These are phyloP conservation scores for Metarhizium robertsii DNA, from an alignment of 2,329 filamentous ascomycete genomes.

Conservation along the genomic window DNA sequence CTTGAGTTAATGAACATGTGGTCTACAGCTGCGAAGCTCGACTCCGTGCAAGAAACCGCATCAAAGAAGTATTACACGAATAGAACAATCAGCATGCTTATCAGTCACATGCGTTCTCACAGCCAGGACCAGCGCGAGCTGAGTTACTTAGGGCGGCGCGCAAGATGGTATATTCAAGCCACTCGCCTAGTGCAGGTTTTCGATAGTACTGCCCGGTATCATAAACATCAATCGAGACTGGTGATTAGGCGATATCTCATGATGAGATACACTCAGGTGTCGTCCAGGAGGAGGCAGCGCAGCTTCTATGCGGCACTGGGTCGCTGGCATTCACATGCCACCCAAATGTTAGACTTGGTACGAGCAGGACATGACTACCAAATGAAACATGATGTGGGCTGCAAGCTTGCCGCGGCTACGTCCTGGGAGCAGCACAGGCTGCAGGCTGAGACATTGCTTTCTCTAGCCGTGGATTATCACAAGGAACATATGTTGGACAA, in stretches of 20 bases:
- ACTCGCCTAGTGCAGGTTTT: constrained; percentile 19
- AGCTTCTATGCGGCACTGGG: constrained; percentile 23
- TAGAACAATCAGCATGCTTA: not conserved
- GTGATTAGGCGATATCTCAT: constrained; percentile 23
- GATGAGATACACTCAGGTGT: constrained; percentile 25
- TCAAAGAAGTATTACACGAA: not conserved
- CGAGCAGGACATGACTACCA: constrained; percentile 11
- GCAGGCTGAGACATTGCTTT: not conserved
- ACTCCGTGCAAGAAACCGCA: not conserved
- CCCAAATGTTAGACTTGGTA: constrained; percentile 6
- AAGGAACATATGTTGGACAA: constrained; percentile 9
- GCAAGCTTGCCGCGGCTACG: constrained; percentile 7
- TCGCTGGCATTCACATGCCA: constrained; percentile 17
- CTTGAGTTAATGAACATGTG: constrained; percentile 19
- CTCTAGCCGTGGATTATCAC: not conserved
- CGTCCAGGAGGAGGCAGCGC: constrained; percentile 21
- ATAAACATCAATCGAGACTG: constrained; percentile 17
- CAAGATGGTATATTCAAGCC: constrained; percentile 21
- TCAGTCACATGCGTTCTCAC: not conserved
- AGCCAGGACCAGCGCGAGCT: constrained; percentile 8
- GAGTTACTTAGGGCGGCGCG: constrained; percentile 14
- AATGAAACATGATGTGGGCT: constrained; percentile 5
- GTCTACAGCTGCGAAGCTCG: constrained; percentile 8
- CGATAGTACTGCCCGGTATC: constrained; percentile 14
- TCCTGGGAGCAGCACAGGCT: constrained; percentile 13